phyloP scores from a whole-genome alignment of 2,329 filamentous ascomycete species.

The Fusarium sp. region DNA sequence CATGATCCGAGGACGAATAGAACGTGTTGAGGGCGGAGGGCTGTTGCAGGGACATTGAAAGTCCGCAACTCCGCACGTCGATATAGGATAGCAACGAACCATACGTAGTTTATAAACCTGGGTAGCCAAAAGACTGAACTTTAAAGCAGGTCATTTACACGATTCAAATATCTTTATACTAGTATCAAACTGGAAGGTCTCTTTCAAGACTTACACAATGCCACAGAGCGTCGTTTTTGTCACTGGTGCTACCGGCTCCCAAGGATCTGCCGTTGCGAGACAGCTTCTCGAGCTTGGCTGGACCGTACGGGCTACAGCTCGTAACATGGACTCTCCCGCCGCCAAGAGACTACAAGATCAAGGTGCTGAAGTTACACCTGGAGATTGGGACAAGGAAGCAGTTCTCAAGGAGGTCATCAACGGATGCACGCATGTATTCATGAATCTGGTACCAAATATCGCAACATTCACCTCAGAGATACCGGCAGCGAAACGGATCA shows the following conservation, averaged over 20 bases:
- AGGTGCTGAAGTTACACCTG: neutral
- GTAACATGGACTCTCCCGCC: neutral
- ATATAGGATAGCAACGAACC: neutral
- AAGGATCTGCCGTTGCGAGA: slow-evolving; percentile 5
- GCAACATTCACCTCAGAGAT: neutral
- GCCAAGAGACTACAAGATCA: neutral
- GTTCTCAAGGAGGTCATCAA: neutral
- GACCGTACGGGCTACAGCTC: neutral
- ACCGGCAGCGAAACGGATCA: neutral
- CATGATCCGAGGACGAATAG: neutral
- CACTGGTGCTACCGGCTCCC: slow-evolving; percentile 4
- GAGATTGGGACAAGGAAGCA: neutral
- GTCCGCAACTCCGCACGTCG: neutral
- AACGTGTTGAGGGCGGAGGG: neutral
- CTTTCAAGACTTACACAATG: neutral
- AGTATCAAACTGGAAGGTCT: fast-evolving
- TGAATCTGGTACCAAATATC: slow-evolving; percentile 8
- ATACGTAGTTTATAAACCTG: neutral
- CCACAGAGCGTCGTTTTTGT: neutral
- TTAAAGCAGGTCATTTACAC: too few relatives aligned
- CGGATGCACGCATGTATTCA: neutral
- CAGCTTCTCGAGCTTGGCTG: neutral
- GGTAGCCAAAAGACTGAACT: fast-evolving
- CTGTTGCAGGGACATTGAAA: neutral
- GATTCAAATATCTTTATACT: too few relatives aligned